Conservation (phyloP, 257 asterid species). For the Agastache rugosa region DNA sequence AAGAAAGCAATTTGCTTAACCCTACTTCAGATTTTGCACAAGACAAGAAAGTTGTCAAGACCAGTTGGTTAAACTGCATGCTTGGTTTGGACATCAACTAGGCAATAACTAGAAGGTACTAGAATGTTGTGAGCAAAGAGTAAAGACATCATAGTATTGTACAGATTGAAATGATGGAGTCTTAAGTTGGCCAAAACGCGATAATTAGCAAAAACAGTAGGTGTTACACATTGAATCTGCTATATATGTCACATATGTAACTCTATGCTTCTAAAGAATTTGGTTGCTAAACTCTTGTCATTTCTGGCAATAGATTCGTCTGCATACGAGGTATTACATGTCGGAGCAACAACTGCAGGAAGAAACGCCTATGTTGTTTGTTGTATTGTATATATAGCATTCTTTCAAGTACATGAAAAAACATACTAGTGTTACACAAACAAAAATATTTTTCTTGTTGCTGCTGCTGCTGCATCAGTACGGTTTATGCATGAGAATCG, state of each 20-base stretch:
- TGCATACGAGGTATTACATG: conserved; percentile 19
- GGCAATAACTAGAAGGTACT: conserved; percentile 8
- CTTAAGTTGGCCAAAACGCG: conserved; percentile 13
- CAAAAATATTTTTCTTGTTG: conserved; percentile 5
- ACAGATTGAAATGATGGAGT: background rate
- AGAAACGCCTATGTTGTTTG: conserved; percentile 15
- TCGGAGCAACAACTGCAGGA: conserved; percentile 21
- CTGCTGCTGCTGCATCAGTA: background rate
- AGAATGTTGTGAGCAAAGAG: background rate
- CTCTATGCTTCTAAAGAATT: conserved; percentile 35
- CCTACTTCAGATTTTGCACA: conserved; percentile 41
- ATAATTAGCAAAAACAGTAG: conserved; percentile 27
- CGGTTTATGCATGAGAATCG: conserved; percentile 45
- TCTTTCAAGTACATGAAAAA: conserved; percentile 19
- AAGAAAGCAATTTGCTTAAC: background rate
- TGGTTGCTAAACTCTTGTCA: conserved; percentile 30
- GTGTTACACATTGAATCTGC: conserved; percentile 25
- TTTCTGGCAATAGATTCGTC: conserved; percentile 10
- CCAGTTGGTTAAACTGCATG: conserved; percentile 38
- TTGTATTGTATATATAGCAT: background rate
- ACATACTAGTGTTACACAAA: conserved; percentile 23
- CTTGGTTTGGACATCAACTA: conserved; percentile 27
- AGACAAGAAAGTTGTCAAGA: conserved; percentile 47
- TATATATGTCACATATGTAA: conserved; percentile 22
- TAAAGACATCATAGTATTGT: background rate